Percentiles rank a stretch among this genome's conserved stretches.
phyloP scores from a whole-genome alignment of 2,329 filamentous ascomycete species.

The Fusarium circinatum region DNA sequence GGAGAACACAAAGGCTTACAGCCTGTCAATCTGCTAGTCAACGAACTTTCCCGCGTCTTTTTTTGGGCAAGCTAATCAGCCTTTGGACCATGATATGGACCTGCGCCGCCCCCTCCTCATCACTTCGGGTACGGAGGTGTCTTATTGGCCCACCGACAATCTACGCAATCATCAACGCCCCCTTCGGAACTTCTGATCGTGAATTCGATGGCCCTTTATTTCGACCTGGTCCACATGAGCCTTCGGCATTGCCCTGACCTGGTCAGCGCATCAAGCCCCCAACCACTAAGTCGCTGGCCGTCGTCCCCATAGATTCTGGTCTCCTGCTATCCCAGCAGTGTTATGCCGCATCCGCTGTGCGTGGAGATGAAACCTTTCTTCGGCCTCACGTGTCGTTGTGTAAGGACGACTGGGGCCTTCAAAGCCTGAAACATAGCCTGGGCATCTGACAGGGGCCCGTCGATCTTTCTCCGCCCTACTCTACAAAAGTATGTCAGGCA shows the following conservation, averaged over 20 bases:
- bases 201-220: slow-evolving; percentile 33
- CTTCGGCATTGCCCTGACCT: slow-evolving; percentile 26
- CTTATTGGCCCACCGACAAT: slow-evolving; percentile 43
- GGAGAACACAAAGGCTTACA: slow-evolving; percentile 40
- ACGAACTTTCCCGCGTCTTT: slow-evolving; percentile 30
- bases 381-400: slow-evolving; percentile 43
- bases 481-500: slow-evolving; percentile 25
- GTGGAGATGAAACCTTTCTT: slow-evolving; percentile 44
- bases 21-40: slow-evolving; percentile 21
- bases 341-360: slow-evolving; percentile 41
- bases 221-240: slow-evolving; percentile 28
- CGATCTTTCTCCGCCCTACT: slow-evolving; percentile 35
- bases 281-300: slow-evolving; percentile 23
- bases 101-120: slow-evolving; percentile 35
- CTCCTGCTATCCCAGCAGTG: slow-evolving; percentile 32
- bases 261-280: slow-evolving; percentile 23
- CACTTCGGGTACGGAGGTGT: slow-evolving; percentile 45
- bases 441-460: slow-evolving; percentile 34
- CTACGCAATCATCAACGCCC: slow-evolving; percentile 35
- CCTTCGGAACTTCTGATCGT: slow-evolving; percentile 36
- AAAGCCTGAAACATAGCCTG: slow-evolving; percentile 41
- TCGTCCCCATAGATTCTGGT: slow-evolving; percentile 26
- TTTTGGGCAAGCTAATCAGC: slow-evolving; percentile 25
- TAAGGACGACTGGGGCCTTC: slow-evolving; percentile 30
- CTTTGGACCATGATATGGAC: slow-evolving; percentile 27